Percentiles rank a stretch among this genome's conserved stretches.
Conservation (phyloP, 1,284 basidiomycete genomes). For the Cryptococcus maquisensis region DNA sequence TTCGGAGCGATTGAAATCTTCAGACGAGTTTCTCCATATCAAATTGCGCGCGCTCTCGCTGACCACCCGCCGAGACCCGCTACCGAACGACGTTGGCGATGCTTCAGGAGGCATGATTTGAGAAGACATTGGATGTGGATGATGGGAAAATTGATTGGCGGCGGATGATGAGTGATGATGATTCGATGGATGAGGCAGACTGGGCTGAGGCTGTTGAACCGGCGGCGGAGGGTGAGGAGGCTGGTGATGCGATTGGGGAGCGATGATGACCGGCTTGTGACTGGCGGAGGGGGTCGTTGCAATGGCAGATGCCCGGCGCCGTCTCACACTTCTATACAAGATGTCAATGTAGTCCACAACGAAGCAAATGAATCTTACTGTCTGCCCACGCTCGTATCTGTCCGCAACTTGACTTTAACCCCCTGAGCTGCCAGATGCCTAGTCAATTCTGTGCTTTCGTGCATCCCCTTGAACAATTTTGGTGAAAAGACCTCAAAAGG, state of each 20-base stretch:
- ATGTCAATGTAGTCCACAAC: background rate
- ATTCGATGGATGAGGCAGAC: too few relatives aligned
- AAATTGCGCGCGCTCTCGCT: background rate
- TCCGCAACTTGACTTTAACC: constrained; percentile 48
- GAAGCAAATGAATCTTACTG: constrained; percentile 20
- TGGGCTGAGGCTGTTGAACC: too few relatives aligned
- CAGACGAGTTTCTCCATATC: background rate
- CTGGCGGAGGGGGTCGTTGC: background rate
- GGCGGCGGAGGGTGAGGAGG: background rate
- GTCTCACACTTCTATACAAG: constrained; percentile 5
- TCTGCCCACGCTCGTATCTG: constrained; percentile 39
- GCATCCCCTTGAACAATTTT: constrained; percentile 50
- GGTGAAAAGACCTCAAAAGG: constrained; percentile 50
- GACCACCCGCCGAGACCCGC: background rate
- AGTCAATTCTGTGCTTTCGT: constrained; percentile 46
- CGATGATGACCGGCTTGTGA: too few relatives aligned
- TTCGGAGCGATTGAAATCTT: background rate
- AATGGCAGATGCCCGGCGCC: constrained; percentile 7
- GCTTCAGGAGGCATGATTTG: background rate
- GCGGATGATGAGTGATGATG: too few relatives aligned
- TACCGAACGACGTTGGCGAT: too few relatives aligned
- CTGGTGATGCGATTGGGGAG: too few relatives aligned
- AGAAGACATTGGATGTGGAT: background rate
- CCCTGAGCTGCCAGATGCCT: constrained; percentile 49
- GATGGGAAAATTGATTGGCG: too few relatives aligned